Evolutionary conservation across 768 basidiomycete genomes (phyloP).

Genomic region (Leccinum uliginosum): DNA sequence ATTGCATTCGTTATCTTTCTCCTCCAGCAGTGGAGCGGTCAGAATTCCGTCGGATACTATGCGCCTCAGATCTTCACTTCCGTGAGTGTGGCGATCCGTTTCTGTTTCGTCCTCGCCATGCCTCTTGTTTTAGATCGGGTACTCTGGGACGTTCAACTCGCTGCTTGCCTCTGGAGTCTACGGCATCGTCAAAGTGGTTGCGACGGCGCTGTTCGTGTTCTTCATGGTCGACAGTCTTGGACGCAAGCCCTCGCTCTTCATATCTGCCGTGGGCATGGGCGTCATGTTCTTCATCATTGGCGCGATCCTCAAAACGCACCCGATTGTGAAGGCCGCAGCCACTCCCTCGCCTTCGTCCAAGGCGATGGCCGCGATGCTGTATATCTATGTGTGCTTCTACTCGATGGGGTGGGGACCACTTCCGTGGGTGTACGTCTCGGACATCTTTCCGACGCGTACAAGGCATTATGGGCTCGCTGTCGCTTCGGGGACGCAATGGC

Average conservation of each 20-base stretch:
- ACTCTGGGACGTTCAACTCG: conserved; percentile 50
- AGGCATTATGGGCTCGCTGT: conserved; percentile 75
- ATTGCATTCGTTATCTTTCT: conserved; percentile 80
- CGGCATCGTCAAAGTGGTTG: conserved; percentile 61
- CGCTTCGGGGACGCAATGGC: conserved; percentile 78
- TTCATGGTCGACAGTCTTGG: conserved; percentile 65
- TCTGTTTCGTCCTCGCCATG: background rate
- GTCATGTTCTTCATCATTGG: conserved; percentile 79
- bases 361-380: conserved; percentile 84
- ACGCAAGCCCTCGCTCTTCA: conserved; percentile 65
- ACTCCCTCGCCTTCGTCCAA: conserved; percentile 51
- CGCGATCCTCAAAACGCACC: conserved; percentile 76
- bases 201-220: conserved; percentile 63
- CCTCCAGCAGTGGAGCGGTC: conserved; percentile 81
- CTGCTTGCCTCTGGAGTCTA: conserved; percentile 74
- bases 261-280: conserved; percentile 78
- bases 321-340: conserved; percentile 39
- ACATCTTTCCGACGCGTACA: conserved; percentile 85
- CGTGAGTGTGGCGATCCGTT: conserved; percentile 31
- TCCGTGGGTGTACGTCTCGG: conserved; percentile 66
- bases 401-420: conserved; percentile 83
- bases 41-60: conserved; percentile 78
- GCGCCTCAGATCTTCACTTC: conserved; percentile 71
- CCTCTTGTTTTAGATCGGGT: conserved; percentile 49
- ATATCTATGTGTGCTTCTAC: conserved; percentile 85